Conservation (phyloP, 2,329 filamentous ascomycete genomes). For the Xylariaceae sp. region DNA sequence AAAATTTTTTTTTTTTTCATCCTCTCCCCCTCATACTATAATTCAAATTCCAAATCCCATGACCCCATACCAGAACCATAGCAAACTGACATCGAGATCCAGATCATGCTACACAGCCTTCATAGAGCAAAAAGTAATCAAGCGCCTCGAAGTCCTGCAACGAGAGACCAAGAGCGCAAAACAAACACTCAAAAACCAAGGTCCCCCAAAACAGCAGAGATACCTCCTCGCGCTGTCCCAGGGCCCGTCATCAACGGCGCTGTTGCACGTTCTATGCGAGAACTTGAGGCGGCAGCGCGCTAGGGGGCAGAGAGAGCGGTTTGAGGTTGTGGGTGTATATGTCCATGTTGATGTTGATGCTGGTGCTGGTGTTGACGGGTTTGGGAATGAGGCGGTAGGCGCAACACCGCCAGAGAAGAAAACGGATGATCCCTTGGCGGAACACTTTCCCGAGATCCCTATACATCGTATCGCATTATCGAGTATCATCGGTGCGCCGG, state of each 20-base stretch:
- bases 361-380: not conserved
- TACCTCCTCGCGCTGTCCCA: conserved; percentile 79
- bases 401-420: conserved; percentile 10
- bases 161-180: conserved; percentile 40
- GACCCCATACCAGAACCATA: no score
- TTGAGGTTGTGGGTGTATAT: conserved; percentile 57
- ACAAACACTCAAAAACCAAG: conserved; percentile 19
- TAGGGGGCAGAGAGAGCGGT: conserved; percentile 51
- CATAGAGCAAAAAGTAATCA: conserved; percentile 72
- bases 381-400: not conserved
- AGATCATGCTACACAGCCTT: conserved; percentile 77
- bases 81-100: not conserved
- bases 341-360: conserved; percentile 9
- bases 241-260: conserved; percentile 72
- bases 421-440: not conserved
- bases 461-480: conserved; percentile 45
- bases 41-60: no score
- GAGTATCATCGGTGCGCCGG: conserved; percentile 17
- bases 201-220: conserved; percentile 35
- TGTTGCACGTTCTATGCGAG: conserved; percentile 71
- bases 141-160: conserved; percentile 57
- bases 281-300: conserved; percentile 63
- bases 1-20: not conserved
- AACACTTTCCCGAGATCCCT: not conserved
- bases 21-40: conserved; percentile 1